These are phyloP conservation scores for Rhypophila decipiens DNA, from an alignment of 495 filamentous ascomycete species.

Conservation along the genomic window DNA sequence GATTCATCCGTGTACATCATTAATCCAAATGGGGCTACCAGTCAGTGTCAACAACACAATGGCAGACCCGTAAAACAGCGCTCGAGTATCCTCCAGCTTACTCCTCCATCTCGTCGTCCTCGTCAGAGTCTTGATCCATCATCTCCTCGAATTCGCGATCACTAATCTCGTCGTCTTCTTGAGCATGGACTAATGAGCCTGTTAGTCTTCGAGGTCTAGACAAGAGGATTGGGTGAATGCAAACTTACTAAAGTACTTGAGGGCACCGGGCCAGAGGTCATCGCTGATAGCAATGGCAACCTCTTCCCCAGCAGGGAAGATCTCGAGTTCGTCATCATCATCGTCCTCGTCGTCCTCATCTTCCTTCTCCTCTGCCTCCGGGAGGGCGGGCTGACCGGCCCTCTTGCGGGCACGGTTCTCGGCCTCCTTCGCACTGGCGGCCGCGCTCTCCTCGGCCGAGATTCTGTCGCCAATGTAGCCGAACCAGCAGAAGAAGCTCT, in stretches of 20 bases:
- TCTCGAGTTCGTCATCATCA: constrained; percentile 55
- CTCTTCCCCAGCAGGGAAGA: constrained; percentile 75
- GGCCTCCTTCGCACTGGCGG: constrained; percentile 55
- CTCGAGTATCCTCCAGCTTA: constrained; percentile 8
- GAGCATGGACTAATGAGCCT: constrained; percentile 47
- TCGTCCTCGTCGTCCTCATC: constrained; percentile 49
- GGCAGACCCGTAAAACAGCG: too few relatives aligned
- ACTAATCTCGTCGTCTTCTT: constrained; percentile 51
- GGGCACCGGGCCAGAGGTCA: constrained; percentile 78
- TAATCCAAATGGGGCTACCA: too few relatives aligned
- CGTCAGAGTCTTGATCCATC: constrained; percentile 35
- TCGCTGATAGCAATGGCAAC: constrained; percentile 74
- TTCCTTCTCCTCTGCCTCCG: constrained; percentile 49
- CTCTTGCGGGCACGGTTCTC: constrained; percentile 47
- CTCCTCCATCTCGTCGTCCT: constrained; percentile 39
- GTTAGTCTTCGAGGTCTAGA: neutral
- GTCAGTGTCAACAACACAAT: too few relatives aligned
- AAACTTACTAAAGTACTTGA: constrained; percentile 83
- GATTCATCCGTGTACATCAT: too few relatives aligned
- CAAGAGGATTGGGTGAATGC: neutral
- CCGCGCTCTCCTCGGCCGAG: constrained; percentile 60
- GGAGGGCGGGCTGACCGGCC: constrained; percentile 47
- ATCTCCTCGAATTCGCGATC: constrained; percentile 53
- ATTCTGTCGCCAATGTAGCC: constrained; percentile 62
- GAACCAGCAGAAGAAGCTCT: constrained; percentile 86